Percentiles rank a stretch among this genome's conserved stretches.
Conservation (phyloP, 306 rosid genomes). For the Malus sylvestris region DNA sequence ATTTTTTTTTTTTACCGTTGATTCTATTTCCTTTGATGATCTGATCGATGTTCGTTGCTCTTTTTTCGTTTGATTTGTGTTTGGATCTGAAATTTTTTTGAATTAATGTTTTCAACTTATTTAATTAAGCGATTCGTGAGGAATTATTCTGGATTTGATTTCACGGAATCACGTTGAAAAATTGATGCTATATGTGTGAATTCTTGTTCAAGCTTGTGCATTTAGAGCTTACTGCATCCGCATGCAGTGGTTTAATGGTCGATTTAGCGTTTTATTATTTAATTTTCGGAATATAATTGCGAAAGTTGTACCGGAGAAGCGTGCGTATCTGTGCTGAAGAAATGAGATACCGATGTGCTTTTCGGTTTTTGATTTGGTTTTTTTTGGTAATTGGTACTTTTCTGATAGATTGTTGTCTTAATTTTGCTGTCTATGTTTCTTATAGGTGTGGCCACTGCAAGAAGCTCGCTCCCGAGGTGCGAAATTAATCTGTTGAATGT, state of each 20-base stretch:
- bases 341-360: not conserved
- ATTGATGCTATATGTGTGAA: not conserved
- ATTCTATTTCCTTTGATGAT: not conserved
- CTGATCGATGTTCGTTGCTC: not conserved
- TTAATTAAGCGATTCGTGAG: not conserved
- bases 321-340: not conserved
- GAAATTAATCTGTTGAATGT: not conserved
- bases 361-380: not conserved
- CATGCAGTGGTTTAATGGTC: constrained; percentile 10
- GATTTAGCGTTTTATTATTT: not conserved
- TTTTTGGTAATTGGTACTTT: not conserved
- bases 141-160: not conserved
- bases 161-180: not conserved
- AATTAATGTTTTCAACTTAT: not conserved
- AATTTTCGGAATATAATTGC: not conserved
- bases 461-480: constrained; percentile 94
- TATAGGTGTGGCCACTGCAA: constrained; percentile 98
- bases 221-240: not conserved
- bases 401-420: not conserved
- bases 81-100: constrained; percentile 24
- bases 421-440: not conserved
- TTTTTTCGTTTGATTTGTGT: not conserved
- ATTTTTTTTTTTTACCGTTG: not conserved
- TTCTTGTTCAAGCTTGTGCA: not conserved
- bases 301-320: not conserved